Evolutionary conservation across 2,329 filamentous ascomycete species (phyloP).

Genomic region (Fonsecaea nubica): DNA sequence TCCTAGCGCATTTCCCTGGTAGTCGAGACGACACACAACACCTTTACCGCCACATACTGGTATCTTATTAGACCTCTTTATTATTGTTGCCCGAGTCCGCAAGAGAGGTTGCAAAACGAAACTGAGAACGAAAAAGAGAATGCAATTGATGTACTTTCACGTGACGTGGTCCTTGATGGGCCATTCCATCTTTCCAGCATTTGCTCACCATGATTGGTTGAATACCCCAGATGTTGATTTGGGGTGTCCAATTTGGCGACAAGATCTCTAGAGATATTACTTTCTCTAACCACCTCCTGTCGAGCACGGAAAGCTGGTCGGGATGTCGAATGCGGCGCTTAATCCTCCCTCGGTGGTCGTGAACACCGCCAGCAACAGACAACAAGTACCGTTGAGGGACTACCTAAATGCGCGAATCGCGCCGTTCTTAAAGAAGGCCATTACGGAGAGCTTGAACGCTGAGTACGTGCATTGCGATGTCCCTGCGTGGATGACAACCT

Average conservation of each 20-base stretch:
- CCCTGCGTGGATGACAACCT: not conserved
- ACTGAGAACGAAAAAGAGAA: too few species aligned
- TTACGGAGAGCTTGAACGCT: conserved; percentile 37
- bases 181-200: too few species aligned
- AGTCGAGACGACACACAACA: too few species aligned
- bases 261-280: not conserved
- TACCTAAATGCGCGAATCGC: conserved; percentile 39
- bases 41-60: too few species aligned
- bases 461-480: conserved; percentile 33
- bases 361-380: conserved; percentile 30
- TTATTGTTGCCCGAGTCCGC: too few species aligned
- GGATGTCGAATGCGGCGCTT: conserved; percentile 33
- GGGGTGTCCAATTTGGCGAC: not conserved
- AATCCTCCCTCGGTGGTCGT: conserved; percentile 31
- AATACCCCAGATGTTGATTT: not conserved
- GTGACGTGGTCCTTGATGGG: not conserved
- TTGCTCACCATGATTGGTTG: not conserved
- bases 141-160: not conserved
- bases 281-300: not conserved
- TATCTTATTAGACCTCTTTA: too few species aligned
- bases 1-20: too few species aligned
- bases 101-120: too few species aligned
- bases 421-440: conserved; percentile 39
- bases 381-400: conserved; percentile 39
- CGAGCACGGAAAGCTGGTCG: not conserved